Evolutionary conservation across 305 asterid species (phyloP).

Genomic region (Andrographis paniculata): DNA sequence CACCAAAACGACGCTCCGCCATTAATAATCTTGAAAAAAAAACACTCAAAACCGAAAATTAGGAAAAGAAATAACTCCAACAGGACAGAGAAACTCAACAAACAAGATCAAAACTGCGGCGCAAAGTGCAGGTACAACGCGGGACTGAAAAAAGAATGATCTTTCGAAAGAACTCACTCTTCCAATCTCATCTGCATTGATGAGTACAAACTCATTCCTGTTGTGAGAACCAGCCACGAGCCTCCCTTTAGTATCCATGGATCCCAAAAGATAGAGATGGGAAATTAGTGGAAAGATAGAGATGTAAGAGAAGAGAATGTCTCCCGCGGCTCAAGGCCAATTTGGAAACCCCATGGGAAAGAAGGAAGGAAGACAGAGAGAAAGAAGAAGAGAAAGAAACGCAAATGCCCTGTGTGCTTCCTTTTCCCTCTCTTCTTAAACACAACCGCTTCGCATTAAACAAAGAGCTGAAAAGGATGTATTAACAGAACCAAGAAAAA

Average conservation of each 20-base stretch:
- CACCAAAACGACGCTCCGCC: too few species aligned
- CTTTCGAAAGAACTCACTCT: slow-evolving; percentile 34
- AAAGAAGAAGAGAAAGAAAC: slow-evolving; percentile 24
- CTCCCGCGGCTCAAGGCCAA: slow-evolving; percentile 14
- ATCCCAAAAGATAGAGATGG: slow-evolving; percentile 10
- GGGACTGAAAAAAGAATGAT: slow-evolving; percentile 6
- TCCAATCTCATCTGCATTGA: slow-evolving; percentile 98
- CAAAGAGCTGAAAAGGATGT: slow-evolving; percentile 50
- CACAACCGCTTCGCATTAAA: slow-evolving; percentile 38
- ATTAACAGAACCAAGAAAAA: slow-evolving; percentile 33
- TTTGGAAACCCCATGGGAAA: slow-evolving; percentile 9
- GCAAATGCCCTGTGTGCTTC: background rate
- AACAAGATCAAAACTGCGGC: background rate
- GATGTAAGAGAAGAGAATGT: background rate
- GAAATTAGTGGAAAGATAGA: slow-evolving; percentile 27
- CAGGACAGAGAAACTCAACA: too few species aligned
- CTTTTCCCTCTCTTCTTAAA: slow-evolving; percentile 22
- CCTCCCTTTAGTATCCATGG: slow-evolving; percentile 92
- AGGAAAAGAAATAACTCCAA: background rate
- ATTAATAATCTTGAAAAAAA: too few species aligned
- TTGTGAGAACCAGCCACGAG: slow-evolving; percentile 96
- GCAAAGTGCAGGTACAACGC: background rate
- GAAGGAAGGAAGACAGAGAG: slow-evolving; percentile 17
- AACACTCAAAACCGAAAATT: slow-evolving; percentile 8
- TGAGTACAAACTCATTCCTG: slow-evolving; percentile 85